These are phyloP conservation scores for Termitomyces sp. DNA, from an alignment of 768 basidiomycete species.

Conservation along the genomic window DNA sequence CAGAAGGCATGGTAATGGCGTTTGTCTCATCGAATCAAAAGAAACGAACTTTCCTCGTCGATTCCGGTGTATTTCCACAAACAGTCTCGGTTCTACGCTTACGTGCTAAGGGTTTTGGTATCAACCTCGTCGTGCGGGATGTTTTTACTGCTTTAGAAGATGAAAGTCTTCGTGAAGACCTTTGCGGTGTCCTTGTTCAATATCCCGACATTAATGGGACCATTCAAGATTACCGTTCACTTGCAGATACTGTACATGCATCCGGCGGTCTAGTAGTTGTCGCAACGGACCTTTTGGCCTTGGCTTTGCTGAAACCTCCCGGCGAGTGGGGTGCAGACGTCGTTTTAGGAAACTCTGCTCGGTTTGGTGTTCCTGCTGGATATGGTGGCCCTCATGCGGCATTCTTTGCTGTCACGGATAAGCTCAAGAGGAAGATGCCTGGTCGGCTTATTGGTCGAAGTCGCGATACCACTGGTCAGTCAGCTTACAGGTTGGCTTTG, in stretches of 20 bases:
- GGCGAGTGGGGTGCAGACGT: constrained; percentile 99
- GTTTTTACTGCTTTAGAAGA: constrained; percentile 45
- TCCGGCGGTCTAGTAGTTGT: constrained; percentile 78
- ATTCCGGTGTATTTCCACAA: constrained; percentile 79
- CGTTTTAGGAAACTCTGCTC: constrained; percentile 90
- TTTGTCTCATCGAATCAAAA: constrained; percentile 63
- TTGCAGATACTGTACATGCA: constrained; percentile 67
- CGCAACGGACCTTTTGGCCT: constrained; percentile 88
- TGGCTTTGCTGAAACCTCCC: constrained; percentile 90
- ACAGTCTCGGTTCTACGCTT: constrained; percentile 86
- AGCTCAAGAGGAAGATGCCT: constrained; percentile 97
- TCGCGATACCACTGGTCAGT: constrained; percentile 76
- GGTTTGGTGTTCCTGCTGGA: constrained; percentile 96
- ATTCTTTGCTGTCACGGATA: constrained; percentile 93
- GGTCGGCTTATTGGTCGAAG: constrained; percentile 91
- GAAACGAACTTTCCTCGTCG: constrained; percentile 82
- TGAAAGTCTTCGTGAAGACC: constrained; percentile 47
- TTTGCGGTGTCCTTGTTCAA: constrained; percentile 88
- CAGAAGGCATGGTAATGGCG: constrained; percentile 96
- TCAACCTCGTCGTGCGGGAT: constrained; percentile 72
- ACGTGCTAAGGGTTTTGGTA: constrained; percentile 91
- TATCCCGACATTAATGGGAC: constrained; percentile 90
- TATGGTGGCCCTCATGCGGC: constrained; percentile 97
- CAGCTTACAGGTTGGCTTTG: constrained; percentile 87
- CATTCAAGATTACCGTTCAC: constrained; percentile 64